Evolutionary conservation across 2,329 filamentous ascomycete species (phyloP).

Genomic region (Eutypella sp.): DNA sequence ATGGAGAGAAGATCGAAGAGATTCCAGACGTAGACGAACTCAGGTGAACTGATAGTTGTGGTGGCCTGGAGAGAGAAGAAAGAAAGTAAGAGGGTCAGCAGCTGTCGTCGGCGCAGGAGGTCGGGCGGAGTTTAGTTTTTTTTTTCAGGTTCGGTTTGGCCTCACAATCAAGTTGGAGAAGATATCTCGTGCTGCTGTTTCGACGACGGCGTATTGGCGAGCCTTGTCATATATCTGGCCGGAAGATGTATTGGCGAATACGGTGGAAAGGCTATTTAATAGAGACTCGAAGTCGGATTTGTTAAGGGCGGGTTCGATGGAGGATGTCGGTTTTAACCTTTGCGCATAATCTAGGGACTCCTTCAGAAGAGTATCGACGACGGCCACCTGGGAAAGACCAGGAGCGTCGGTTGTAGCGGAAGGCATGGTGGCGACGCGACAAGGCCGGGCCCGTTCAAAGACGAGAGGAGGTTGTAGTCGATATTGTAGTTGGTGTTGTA

Average conservation of each 20-base stretch:
- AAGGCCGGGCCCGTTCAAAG: too few relatives aligned
- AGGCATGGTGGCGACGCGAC: too few relatives aligned
- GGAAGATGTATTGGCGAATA: slow-evolving; percentile 32
- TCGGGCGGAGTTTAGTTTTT: neutral
- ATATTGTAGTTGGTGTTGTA: too few relatives aligned
- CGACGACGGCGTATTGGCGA: slow-evolving; percentile 66
- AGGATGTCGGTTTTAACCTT: slow-evolving; percentile 50
- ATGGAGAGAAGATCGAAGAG: slow-evolving; percentile 87
- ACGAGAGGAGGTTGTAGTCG: neutral
- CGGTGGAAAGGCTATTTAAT: slow-evolving; percentile 36
- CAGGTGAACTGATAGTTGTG: slow-evolving; percentile 69
- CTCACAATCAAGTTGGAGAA: slow-evolving; percentile 77
- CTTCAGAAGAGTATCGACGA: slow-evolving; percentile 49
- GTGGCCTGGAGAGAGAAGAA: slow-evolving; percentile 51
- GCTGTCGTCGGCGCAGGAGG: slow-evolving; percentile 5
- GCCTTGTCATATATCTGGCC: slow-evolving; percentile 30
- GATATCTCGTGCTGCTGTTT: slow-evolving; percentile 75
- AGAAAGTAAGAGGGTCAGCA: slow-evolving; percentile 27
- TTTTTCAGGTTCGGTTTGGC: slow-evolving; percentile 1
- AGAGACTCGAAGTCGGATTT: slow-evolving; percentile 59
- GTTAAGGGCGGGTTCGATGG: slow-evolving; percentile 70
- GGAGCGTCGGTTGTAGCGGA: slow-evolving; percentile 40
- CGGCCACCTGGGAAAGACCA: slow-evolving; percentile 48
- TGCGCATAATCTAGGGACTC: slow-evolving; percentile 56
- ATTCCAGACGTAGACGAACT: slow-evolving; percentile 86